Evolutionary conservation across 1,139 yeast genomes (phyloP), one percentile per base, ranked within the genome.

Genomic region (Williopsis jadinii): DNA sequence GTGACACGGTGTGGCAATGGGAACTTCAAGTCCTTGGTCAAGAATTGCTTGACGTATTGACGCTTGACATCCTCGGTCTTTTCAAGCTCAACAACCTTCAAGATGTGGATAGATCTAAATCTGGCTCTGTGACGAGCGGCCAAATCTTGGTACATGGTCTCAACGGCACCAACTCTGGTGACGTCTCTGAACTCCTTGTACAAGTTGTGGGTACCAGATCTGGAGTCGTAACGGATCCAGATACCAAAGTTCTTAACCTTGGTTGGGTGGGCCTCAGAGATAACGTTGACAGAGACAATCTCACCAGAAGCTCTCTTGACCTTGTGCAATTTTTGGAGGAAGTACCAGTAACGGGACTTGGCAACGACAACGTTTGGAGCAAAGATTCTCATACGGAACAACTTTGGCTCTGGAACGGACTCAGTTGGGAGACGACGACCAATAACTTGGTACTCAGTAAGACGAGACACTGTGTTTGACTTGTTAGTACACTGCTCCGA

Each of bases 41-140:
- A 80, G 81, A 84, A 88, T 81, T 94, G 98, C 78, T 81, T 90
- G 71, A 88, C 82, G 94, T 92, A 90, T 75, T 87, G 97, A 78
- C 99, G 88, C 92, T 87, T 92, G 71, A 92, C 96, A 66, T 92
- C 98, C 55, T 85, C 95, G 61, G 94, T 80, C 84, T 87, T 90
- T 75, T 84, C 95, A 67, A 92, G 82, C 79, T 92, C 97, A 70
- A 90, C 97, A 71, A 92, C 97, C 88, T 92, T 92, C 70, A 84
- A 80, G 72, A 84, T 87, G 87, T 92, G 98, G 74, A 92, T 86
- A 62, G 92, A 84, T 84, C 98, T 87, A 82, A 92, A 92, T 82
- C 99, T 88, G 68, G 98, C 94, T 84, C 98, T 88, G 95, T 92
- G 99, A 80, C 98, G 92, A 62, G 98, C 97, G 75, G 99, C 99